Conservation (phyloP, 2,329 filamentous ascomycete species). For the Ophiocordyceps camponoti-floridani region DNA sequence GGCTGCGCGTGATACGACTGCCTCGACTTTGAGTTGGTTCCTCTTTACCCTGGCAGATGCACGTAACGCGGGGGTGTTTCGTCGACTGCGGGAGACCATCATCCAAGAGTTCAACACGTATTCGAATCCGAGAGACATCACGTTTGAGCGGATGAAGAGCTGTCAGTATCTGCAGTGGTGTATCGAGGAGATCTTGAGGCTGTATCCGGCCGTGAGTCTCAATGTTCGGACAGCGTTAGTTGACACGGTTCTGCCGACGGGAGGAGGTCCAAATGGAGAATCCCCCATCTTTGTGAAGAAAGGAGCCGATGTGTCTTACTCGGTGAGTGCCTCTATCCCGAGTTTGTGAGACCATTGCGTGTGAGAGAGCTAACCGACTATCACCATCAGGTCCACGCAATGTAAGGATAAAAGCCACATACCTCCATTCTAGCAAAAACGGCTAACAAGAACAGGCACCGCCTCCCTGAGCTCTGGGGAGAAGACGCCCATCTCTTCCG, state of each 20-base stretch:
- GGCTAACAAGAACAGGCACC: conserved; percentile 7
- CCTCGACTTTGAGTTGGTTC: conserved; percentile 28
- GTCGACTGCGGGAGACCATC: conserved; percentile 22
- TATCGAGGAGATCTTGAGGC: conserved; percentile 7
- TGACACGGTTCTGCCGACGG: conserved; percentile 30
- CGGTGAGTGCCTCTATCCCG: conserved; percentile 2
- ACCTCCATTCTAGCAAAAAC: conserved; percentile 9
- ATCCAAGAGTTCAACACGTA: conserved; percentile 31
- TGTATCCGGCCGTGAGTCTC: conserved; percentile 8
- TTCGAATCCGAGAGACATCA: conserved; percentile 8
- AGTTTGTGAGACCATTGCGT: background rate
- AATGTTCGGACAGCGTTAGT: conserved; percentile 7
- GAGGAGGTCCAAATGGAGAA: conserved; percentile 28
- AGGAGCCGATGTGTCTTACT: conserved; percentile 23
- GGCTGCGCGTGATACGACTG: conserved; percentile 28
- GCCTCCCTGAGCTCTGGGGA: conserved; percentile 19
- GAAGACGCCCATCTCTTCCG: conserved; percentile 19
- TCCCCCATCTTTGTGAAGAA: conserved; percentile 29
- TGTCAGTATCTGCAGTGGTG: conserved; percentile 10
- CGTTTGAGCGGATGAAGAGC: conserved; percentile 8
- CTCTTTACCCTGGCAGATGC: conserved; percentile 21
- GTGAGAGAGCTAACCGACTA: background rate
- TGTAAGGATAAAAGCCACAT: conserved; percentile 1
- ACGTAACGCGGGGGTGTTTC: conserved; percentile 17
- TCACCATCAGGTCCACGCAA: background rate